phyloP scores from a whole-genome alignment of 495 filamentous ascomycete species.

The Tuber brumale region DNA sequence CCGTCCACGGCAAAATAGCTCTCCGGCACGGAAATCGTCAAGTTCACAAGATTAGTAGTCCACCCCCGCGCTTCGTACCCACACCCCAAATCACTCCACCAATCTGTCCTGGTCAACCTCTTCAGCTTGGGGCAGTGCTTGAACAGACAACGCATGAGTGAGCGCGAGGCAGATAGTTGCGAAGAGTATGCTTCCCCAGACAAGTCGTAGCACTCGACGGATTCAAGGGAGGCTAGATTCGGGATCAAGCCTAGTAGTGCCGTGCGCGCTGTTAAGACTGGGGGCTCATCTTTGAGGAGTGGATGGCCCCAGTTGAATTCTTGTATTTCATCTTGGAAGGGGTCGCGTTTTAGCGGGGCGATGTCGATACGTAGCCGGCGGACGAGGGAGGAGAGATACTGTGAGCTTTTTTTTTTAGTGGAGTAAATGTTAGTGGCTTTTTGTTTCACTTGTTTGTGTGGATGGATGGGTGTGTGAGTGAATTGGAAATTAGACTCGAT shows the following conservation, averaged over 20 bases:
- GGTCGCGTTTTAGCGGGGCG: slow-evolving; percentile 18
- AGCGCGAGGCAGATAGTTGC: slow-evolving; percentile 21
- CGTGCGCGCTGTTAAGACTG: slow-evolving; percentile 27
- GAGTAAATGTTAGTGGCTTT: slow-evolving; percentile 1
- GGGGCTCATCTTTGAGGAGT: slow-evolving; percentile 25
- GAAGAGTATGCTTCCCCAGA: slow-evolving; percentile 27
- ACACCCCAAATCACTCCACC: slow-evolving; percentile 33
- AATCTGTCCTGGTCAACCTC: slow-evolving; percentile 30
- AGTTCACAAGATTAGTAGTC: slow-evolving; percentile 21
- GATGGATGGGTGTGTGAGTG: not conserved
- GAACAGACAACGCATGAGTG: slow-evolving; percentile 30
- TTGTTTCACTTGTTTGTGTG: not conserved
- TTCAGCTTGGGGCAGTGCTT: slow-evolving; percentile 18
- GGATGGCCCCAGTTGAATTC: slow-evolving; percentile 35
- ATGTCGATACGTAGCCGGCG: slow-evolving; percentile 32
- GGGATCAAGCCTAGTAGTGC: slow-evolving; percentile 31
- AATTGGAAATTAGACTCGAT: slow-evolving; percentile 16
- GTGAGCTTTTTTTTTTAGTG: slow-evolving; percentile 16
- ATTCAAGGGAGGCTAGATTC: slow-evolving; percentile 20
- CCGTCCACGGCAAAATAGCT: slow-evolving; percentile 29
- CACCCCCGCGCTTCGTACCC: slow-evolving; percentile 8
- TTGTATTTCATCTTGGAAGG: slow-evolving; percentile 27
- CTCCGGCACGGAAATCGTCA: slow-evolving; percentile 33
- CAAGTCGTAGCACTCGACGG: slow-evolving; percentile 32
- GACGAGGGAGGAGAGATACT: slow-evolving; percentile 26